Conservation (phyloP, 108 stramenopile species). For the Asterionellopsis glacialis region DNA sequence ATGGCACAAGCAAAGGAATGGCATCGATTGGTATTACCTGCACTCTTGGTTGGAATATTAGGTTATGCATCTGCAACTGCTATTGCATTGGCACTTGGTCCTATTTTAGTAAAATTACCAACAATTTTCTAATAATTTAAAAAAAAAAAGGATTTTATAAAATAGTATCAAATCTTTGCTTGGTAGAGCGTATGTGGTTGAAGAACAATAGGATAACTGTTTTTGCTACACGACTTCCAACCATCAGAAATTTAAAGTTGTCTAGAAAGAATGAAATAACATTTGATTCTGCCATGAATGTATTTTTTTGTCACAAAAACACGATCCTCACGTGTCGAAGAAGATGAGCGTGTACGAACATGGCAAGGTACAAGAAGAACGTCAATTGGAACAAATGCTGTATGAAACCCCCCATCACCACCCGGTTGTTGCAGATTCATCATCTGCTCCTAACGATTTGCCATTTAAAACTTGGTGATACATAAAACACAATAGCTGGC, state of each 20-base stretch:
- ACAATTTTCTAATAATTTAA: not conserved
- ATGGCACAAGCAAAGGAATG: conserved; percentile 93
- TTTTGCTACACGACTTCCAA: too few species aligned
- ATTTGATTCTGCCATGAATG: too few species aligned
- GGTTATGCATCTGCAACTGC: conserved; percentile 90
- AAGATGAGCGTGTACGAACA: conserved; percentile 71
- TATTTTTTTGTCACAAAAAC: too few species aligned
- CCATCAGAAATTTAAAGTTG: too few species aligned
- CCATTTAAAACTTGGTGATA: conserved; percentile 54
- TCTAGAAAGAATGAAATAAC: too few species aligned
- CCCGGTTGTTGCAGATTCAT: conserved; percentile 49
- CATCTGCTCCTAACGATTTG: conserved; percentile 31
- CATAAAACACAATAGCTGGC: conserved; percentile 77
- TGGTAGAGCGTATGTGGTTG: too few species aligned
- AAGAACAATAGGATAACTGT: too few species aligned
- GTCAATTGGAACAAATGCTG: conserved; percentile 84
- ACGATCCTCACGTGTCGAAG: too few species aligned
- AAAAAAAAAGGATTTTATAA: too few species aligned
- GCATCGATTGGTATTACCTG: conserved; percentile 79
- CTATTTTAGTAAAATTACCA: conserved; percentile 47
- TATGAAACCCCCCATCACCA: conserved; percentile 75
- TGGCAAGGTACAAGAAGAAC: conserved; percentile 69
- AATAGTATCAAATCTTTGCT: too few species aligned
- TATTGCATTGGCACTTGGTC: conserved; percentile 70
- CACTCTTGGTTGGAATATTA: conserved; percentile 84